These are phyloP conservation scores for Biscutella auriculata DNA, from an alignment of 441 rosid genomes.

Conservation along the genomic window DNA sequence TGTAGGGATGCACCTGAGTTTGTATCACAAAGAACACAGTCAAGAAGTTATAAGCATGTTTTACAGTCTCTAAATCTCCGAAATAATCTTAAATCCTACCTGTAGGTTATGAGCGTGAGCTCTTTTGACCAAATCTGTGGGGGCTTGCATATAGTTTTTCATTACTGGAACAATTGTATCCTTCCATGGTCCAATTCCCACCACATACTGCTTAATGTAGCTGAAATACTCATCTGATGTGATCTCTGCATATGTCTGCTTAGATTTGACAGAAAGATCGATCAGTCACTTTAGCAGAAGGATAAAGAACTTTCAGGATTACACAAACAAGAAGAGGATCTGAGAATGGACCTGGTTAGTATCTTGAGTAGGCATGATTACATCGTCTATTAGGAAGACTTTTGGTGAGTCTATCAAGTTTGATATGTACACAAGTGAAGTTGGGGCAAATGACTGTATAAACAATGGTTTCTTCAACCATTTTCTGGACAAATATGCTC, in stretches of 20 bases:
- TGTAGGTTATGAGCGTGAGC: conserved; percentile 65
- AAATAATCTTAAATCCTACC: conserved; percentile 25
- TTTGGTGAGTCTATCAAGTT: conserved; percentile 55
- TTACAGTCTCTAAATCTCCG: not conserved
- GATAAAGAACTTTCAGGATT: too few relatives aligned
- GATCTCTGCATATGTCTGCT: conserved; percentile 66
- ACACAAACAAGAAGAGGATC: too few relatives aligned
- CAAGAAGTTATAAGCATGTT: conserved; percentile 3
- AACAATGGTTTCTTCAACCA: conserved; percentile 69
- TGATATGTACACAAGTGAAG: conserved; percentile 60
- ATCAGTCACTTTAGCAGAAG: not conserved
- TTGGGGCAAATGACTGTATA: conserved; percentile 84
- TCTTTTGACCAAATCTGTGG: conserved; percentile 65
- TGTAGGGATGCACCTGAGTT: conserved; percentile 85
- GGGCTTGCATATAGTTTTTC: conserved; percentile 40
- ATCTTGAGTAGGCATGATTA: conserved; percentile 54
- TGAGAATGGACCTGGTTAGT: conserved; percentile 85
- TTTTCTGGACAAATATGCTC: conserved; percentile 51
- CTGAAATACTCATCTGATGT: conserved; percentile 60
- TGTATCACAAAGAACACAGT: conserved; percentile 5
- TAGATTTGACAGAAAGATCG: not conserved
- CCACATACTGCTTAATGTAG: conserved; percentile 59
- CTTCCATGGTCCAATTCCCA: conserved; percentile 87
- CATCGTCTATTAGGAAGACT: conserved; percentile 52
- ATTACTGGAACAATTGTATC: conserved; percentile 57